These are phyloP conservation scores for Lentinula edodes DNA, from an alignment of 768 basidiomycete species.

Conservation along the genomic window DNA sequence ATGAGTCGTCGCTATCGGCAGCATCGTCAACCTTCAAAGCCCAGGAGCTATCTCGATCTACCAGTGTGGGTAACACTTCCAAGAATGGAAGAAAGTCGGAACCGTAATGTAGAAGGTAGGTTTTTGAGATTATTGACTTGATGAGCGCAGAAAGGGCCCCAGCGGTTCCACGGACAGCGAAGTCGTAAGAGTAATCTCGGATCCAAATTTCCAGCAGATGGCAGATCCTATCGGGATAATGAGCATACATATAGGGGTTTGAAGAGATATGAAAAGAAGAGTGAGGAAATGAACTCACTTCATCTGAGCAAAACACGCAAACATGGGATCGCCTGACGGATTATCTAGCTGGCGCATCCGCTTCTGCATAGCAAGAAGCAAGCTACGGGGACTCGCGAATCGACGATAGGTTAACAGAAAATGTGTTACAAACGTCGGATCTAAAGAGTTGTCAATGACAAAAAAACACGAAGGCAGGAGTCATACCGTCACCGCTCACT, in stretches of 20 bases:
- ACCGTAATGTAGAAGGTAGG: slow-evolving; percentile 80
- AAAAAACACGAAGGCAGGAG: neutral
- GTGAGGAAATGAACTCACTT: slow-evolving; percentile 38
- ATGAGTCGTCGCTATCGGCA: slow-evolving; percentile 55
- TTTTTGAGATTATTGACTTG: slow-evolving; percentile 74
- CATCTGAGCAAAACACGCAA: slow-evolving; percentile 87
- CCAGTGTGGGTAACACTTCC: slow-evolving; percentile 54
- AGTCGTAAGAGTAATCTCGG: slow-evolving; percentile 69
- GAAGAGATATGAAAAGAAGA: slow-evolving; percentile 1
- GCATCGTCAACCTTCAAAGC: slow-evolving; percentile 59
- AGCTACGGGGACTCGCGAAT: slow-evolving; percentile 72
- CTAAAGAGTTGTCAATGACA: slow-evolving; percentile 27
- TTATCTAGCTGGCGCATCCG: slow-evolving; percentile 75
- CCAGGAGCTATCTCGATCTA: slow-evolving; percentile 72
- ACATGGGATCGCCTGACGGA: slow-evolving; percentile 73
- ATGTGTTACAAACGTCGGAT: slow-evolving; percentile 70
- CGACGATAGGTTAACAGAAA: slow-evolving; percentile 82
- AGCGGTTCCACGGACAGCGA: slow-evolving; percentile 68
- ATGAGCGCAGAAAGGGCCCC: slow-evolving; percentile 72
- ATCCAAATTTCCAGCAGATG: slow-evolving; percentile 77
- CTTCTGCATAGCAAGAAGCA: slow-evolving; percentile 85
- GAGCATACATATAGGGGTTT: slow-evolving; percentile 1
- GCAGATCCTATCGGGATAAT: slow-evolving; percentile 54
- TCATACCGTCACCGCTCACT: slow-evolving; percentile 76
- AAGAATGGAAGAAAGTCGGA: slow-evolving; percentile 79